Evolutionary conservation across 2,329 filamentous ascomycete species (phyloP), one percentile per base, ranked within the genome.

Genomic region (Fonsecaea pedrosoi): DNA sequence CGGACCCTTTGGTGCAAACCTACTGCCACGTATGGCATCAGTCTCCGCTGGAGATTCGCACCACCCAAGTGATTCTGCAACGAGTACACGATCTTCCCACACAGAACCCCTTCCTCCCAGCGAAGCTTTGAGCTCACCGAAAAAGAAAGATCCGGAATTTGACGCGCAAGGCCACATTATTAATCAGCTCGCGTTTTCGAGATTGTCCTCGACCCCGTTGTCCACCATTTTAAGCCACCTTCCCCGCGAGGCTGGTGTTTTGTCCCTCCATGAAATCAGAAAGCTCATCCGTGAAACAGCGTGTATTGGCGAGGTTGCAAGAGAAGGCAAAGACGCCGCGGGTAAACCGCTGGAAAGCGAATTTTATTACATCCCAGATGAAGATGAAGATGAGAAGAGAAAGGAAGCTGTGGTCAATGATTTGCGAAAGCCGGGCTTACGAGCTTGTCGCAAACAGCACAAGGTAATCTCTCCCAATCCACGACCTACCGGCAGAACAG

Each of bases 161-260:
- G 76, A 80, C 74, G 74, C 79, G 81, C 80, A 79, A 79, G 96
- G 97, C 78, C 95, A 99, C 76, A 89, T 96, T 69, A 86, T 95
- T 77, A 98, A 98, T 79, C 95, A 99, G 80, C 87, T 99, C 35
- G 95, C 95, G 37, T 99, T 92, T 79, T 97, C 95, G 1, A 91
- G 94, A 34, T 85, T 98, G 6, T 94, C 94, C 15, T 96, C 94
- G 0, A 95, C 92, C 32, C 94, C 95, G 3, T 85, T 98, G 57
- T 96, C 94, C 1, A 91, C 90, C 58, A 95, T 99, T 65, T 85
- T 97, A 81, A 90, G 88, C 77, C 92, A 97, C 75, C 88, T 99
- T 12, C 95, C 95, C 1, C 67, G 76, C 37, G 72, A 74, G 60
- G 78, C 79, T 60, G 77, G 83, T 42, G 75, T 77, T 58, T 80